Evolutionary conservation across 176 grass and related monocot species (phyloP).

Genomic region (Alloteropsis semialata): DNA sequence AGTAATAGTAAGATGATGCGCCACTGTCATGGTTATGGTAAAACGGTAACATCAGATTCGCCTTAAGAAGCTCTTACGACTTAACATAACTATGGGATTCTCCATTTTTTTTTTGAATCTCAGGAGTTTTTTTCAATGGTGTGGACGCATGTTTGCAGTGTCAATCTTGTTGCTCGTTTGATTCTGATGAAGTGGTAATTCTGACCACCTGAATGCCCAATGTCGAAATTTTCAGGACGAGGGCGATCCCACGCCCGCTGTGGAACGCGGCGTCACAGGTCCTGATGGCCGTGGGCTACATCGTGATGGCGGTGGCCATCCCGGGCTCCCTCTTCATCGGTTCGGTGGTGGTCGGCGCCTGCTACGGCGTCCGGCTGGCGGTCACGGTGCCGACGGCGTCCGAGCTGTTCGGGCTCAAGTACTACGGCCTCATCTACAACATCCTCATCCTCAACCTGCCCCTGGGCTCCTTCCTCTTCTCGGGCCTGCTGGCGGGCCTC

Average conservation of each 20-base stretch:
- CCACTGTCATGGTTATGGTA: neutral
- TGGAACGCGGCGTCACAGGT: constrained; percentile 94
- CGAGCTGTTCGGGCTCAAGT: constrained; percentile 90
- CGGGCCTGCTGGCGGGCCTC: constrained; percentile 83
- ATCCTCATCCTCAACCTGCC: constrained; percentile 97
- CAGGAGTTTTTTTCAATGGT: neutral
- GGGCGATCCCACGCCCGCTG: constrained; percentile 63
- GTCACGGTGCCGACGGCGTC: constrained; percentile 86
- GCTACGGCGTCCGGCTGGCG: constrained; percentile 86
- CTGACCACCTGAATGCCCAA: neutral
- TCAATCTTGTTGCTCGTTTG: neutral
- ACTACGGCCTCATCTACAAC: constrained; percentile 99
- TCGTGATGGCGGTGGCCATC: constrained; percentile 70
- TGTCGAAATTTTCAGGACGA: constrained; percentile 40
- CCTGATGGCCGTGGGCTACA: constrained; percentile 74
- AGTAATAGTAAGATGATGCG: no score
- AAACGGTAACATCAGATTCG: neutral
- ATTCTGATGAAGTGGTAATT: neutral
- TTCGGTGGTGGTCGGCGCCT: constrained; percentile 74
- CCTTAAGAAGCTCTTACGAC: neutral
- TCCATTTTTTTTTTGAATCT: neutral
- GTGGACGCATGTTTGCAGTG: neutral
- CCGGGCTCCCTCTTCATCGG: constrained; percentile 90
- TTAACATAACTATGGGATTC: neutral
- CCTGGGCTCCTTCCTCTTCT: constrained; percentile 96